Evolutionary conservation across 2,329 filamentous ascomycete genomes (phyloP).

Genomic region (Ophiostoma ips): DNA sequence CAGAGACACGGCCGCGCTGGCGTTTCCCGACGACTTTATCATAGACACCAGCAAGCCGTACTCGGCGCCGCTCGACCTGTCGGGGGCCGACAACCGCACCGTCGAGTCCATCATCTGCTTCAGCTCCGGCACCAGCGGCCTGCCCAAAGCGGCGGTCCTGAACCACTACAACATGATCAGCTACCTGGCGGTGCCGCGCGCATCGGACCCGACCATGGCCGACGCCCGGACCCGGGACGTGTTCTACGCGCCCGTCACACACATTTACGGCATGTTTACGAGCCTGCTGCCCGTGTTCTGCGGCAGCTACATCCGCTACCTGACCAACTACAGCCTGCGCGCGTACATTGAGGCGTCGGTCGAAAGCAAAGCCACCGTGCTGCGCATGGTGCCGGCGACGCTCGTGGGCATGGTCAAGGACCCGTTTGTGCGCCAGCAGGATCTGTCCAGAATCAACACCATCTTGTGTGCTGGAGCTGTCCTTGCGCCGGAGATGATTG

Average conservation of each 20-base stretch:
- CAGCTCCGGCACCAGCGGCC: slow-evolving; percentile 2
- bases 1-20: not conserved
- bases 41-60: not conserved
- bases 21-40: slow-evolving; percentile 2
- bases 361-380: not conserved
- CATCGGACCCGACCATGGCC: not conserved
- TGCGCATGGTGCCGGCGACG: slow-evolving; percentile 2
- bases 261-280: slow-evolving; percentile 4
- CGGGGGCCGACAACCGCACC: not conserved
- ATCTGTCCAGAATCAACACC: not conserved
- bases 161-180: slow-evolving; percentile 5
- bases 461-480: slow-evolving; percentile 1
- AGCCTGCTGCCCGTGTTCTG: not conserved
- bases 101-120: slow-evolving; percentile 2
- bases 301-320: not conserved
- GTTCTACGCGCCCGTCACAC: slow-evolving; percentile 2
- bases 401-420: slow-evolving; percentile 4
- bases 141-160: slow-evolving; percentile 2
- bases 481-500: slow-evolving; percentile 1
- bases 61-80: not conserved
- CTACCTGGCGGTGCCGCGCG: not conserved
- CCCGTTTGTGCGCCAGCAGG: not conserved
- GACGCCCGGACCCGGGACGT: not conserved
- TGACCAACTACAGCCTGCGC: not conserved
- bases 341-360: not conserved